Evolutionary conservation across 352 stramenopile genomes (phyloP).

Genomic region (Phytophthora pistaciae): DNA sequence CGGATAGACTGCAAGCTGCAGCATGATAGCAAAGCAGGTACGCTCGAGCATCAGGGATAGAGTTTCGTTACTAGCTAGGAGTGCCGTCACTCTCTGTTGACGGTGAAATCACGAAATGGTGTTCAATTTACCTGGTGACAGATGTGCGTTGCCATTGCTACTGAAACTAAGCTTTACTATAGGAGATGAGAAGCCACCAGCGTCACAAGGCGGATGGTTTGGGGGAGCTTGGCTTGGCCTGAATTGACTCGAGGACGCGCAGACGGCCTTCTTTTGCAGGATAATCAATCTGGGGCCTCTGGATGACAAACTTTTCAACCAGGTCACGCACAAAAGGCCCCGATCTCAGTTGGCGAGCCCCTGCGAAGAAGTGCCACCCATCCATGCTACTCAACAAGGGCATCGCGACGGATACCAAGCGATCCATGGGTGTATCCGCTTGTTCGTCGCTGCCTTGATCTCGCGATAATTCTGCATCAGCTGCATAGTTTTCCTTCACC

Average conservation of each 20-base stretch:
- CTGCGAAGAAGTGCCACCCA: slow-evolving; percentile 47
- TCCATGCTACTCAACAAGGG: slow-evolving; percentile 34
- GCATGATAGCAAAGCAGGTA: background rate
- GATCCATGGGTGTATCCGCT: slow-evolving; percentile 13
- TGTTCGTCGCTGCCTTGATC: slow-evolving; percentile 8
- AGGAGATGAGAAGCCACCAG: too few species aligned
- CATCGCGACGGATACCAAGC: slow-evolving; percentile 40
- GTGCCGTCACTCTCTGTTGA: too few species aligned
- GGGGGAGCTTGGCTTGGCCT: background rate
- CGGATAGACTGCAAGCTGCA: slow-evolving; percentile 34
- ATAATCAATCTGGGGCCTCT: slow-evolving; percentile 34
- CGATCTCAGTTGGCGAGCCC: slow-evolving; percentile 19
- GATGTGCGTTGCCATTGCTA: too few species aligned
- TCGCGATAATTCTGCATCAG: background rate
- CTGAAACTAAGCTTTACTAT: too few species aligned
- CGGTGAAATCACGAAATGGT: too few species aligned
- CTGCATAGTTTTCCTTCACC: slow-evolving; percentile 21
- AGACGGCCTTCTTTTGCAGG: slow-evolving; percentile 30
- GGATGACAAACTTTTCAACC: slow-evolving; percentile 40
- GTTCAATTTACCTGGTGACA: too few species aligned
- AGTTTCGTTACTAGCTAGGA: too few species aligned
- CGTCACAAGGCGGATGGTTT: slow-evolving; percentile 25
- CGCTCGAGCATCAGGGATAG: too few species aligned
- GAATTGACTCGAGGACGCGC: slow-evolving; percentile 20
- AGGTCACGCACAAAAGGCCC: slow-evolving; percentile 42